phyloP scores from a whole-genome alignment of 495 filamentous ascomycete species.

The Penicillium canariense region DNA sequence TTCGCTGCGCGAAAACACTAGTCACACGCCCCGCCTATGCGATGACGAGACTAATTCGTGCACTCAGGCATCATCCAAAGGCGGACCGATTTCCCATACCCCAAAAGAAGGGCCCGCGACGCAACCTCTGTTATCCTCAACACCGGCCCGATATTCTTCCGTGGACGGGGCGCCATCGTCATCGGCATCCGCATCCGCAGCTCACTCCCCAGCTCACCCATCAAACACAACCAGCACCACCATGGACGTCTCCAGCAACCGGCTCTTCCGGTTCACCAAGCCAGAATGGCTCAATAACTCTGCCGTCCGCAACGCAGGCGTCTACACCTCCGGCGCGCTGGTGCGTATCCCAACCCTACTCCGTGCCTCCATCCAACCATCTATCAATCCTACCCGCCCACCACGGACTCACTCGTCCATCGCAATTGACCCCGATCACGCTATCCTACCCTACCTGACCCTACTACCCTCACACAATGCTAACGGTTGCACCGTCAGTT shows the following conservation, averaged over 20 bases:
- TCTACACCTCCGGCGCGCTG: slow-evolving; percentile 82
- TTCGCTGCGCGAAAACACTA: too few species aligned
- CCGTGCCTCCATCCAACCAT: slow-evolving; percentile 1
- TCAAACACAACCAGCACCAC: slow-evolving; percentile 32
- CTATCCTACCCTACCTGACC: background rate
- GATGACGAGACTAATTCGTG: too few species aligned
- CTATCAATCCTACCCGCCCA: background rate
- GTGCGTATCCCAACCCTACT: slow-evolving; percentile 48
- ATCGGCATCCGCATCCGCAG: slow-evolving; percentile 22
- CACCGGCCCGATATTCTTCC: slow-evolving; percentile 19
- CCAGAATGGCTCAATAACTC: slow-evolving; percentile 90
- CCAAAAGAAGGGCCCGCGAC: too few species aligned
- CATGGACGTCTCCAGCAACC: slow-evolving; percentile 56
- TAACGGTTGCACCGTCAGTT: slow-evolving; percentile 58
- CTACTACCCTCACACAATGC: background rate
- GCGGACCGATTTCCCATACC: too few species aligned
- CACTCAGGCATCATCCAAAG: too few species aligned
- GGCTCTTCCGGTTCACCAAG: slow-evolving; percentile 75
- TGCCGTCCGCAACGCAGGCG: slow-evolving; percentile 75
- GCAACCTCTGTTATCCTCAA: too few species aligned
- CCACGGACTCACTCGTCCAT: too few species aligned
- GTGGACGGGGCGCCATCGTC: slow-evolving; percentile 13
- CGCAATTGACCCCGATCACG: background rate
- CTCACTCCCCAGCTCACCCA: slow-evolving; percentile 5
- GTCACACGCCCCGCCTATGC: too few species aligned